Evolutionary conservation across 257 asterid genomes (phyloP).

Genomic region (Jacaranda copaia): DNA sequence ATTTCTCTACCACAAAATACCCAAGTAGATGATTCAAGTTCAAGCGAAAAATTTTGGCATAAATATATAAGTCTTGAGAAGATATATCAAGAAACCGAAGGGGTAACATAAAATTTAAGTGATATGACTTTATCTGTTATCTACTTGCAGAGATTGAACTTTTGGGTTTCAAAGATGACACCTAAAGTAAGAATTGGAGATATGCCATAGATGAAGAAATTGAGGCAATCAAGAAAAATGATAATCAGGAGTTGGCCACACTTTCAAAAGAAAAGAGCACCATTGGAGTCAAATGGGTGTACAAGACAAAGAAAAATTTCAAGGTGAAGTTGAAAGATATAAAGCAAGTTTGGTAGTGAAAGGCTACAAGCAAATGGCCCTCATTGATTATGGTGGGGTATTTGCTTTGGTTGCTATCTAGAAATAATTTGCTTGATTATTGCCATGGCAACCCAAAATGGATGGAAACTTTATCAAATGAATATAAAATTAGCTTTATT

Average conservation of each 20-base stretch:
- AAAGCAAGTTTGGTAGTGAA: not conserved
- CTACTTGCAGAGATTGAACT: not conserved
- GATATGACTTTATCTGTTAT: not conserved
- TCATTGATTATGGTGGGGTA: not conserved
- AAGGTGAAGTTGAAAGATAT: not conserved
- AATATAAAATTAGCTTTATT: too few relatives aligned
- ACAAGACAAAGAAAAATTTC: not conserved
- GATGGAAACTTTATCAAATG: too few relatives aligned
- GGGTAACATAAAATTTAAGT: not conserved
- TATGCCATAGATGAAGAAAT: not conserved
- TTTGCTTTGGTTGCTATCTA: not conserved
- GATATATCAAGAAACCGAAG: not conserved
- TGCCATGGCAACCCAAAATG: too few relatives aligned
- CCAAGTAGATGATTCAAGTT: not conserved
- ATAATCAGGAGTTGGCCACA: not conserved
- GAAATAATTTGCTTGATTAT: too few relatives aligned
- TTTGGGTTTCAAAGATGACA: too few relatives aligned
- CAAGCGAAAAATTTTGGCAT: not conserved
- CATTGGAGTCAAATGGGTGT: slow-evolving; percentile 19
- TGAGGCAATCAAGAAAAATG: not conserved
- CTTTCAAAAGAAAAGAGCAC: not conserved
- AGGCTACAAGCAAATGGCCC: slow-evolving; percentile 14
- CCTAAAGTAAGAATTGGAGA: too few relatives aligned
- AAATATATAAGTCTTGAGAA: not conserved
- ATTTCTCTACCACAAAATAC: too few relatives aligned